Percentiles rank a stretch among this genome's conserved stretches.
Evolutionary conservation across 2,329 filamentous ascomycete genomes (phyloP).

Genomic region (Colletotrichum filicis): DNA sequence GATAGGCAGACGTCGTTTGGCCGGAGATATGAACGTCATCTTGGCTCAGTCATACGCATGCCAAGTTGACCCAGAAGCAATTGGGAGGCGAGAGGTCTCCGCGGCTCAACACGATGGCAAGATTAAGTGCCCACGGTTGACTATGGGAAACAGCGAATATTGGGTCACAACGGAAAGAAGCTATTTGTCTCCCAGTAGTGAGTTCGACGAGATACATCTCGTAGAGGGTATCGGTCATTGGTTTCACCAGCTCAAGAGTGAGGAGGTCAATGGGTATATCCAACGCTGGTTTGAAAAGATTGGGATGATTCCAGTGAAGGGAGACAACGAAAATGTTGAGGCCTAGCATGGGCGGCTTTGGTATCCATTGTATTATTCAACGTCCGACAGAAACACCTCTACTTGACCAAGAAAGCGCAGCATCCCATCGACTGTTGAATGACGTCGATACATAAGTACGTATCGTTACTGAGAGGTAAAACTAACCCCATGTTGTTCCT

Average conservation of each 20-base stretch:
- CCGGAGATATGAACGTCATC: constrained; percentile 1
- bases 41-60: not conserved
- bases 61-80: not conserved
- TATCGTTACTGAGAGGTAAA: no score
- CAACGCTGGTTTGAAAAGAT: not conserved
- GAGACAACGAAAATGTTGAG: no score
- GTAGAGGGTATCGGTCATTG: constrained; percentile 2
- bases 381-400: no score
- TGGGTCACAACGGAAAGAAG: not conserved
- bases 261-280: constrained; percentile 4
- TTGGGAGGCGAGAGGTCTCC: constrained; percentile 11
- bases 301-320: not conserved
- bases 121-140: constrained; percentile 5
- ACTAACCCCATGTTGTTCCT: no score
- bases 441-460: no score
- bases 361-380: not conserved
- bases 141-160: constrained; percentile 5
- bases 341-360: not conserved
- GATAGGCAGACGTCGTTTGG: not conserved
- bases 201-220: constrained; percentile 2
- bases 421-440: no score
- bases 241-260: constrained; percentile 8
- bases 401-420: no score
- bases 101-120: constrained; percentile 7
- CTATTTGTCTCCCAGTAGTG: constrained; percentile 7